Percentiles rank a stretch among this genome's conserved stretches.
These are phyloP conservation scores for Fusarium floridanum DNA, from an alignment of 2,329 filamentous ascomycete genomes.

Conservation along the genomic window DNA sequence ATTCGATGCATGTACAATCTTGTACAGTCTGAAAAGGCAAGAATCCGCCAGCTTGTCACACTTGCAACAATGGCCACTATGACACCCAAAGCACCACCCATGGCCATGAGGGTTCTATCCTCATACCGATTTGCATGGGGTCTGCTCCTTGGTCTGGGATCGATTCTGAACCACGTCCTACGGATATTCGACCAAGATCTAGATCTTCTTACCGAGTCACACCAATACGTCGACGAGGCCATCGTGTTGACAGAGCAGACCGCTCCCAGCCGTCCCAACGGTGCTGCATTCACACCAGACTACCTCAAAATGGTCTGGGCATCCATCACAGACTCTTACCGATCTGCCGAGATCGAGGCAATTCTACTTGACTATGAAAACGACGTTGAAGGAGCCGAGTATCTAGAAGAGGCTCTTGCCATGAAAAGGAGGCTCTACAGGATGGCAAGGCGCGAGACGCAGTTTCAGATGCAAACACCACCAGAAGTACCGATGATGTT, in stretches of 20 bases:
- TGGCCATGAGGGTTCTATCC: neutral
- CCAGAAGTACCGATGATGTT: neutral
- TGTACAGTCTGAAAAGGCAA: constrained; percentile 27
- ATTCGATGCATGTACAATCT: constrained; percentile 31
- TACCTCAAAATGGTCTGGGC: constrained; percentile 36
- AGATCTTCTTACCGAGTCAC: constrained; percentile 4
- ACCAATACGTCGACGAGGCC: constrained; percentile 24
- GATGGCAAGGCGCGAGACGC: constrained; percentile 20
- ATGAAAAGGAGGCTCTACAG: constrained; percentile 19
- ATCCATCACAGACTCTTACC: constrained; percentile 17
- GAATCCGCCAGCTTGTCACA: constrained; percentile 6
- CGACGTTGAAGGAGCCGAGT: constrained; percentile 30
- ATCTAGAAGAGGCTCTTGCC: constrained; percentile 26
- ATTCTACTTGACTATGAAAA: constrained; percentile 35
- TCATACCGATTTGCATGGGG: constrained; percentile 31
- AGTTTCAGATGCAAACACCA: neutral
- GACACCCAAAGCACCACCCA: neutral
- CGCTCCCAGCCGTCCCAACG: constrained; percentile 26
- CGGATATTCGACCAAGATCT: constrained; percentile 17
- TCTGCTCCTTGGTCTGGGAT: constrained; percentile 16
- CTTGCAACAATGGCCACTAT: constrained; percentile 9
- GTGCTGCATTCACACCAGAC: constrained; percentile 31
- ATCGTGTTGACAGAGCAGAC: constrained; percentile 30
- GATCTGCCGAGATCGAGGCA: constrained; percentile 15
- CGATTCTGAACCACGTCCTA: constrained; percentile 30